A percentile compares a stretch with the other conserved stretches of the same genome.
Evolutionary conservation across 805 yeast genomes (phyloP).

Genomic region (Wickerhamiella kazuoi): DNA sequence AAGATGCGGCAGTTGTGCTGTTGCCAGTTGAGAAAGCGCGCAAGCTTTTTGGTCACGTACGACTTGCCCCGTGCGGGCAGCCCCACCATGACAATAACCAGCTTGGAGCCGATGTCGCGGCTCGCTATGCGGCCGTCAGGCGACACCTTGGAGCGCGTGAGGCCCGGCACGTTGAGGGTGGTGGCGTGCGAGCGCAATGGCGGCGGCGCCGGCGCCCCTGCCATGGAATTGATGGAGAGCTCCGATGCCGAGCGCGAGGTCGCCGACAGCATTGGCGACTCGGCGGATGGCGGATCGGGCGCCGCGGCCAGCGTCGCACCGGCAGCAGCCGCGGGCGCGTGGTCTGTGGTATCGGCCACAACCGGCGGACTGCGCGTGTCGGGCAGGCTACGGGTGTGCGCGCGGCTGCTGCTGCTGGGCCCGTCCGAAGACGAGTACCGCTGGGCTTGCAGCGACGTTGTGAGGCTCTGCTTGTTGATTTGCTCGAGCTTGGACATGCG

Average conservation of each 20-base stretch:
- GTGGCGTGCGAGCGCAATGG: constrained; percentile 34
- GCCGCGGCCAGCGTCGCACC: not conserved
- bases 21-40: constrained; percentile 82
- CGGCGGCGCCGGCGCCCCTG: not conserved
- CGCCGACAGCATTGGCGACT: constrained; percentile 10
- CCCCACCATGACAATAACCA: constrained; percentile 94
- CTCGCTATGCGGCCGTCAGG: constrained; percentile 38
- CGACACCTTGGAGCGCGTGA: constrained; percentile 59
- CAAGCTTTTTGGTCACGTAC: constrained; percentile 77
- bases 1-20: constrained; percentile 82
- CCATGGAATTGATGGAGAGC: constrained; percentile 1
- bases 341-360: not conserved
- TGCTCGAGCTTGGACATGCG: constrained; percentile 12
- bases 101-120: constrained; percentile 58
- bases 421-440: no score
- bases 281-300: constrained; percentile 12
- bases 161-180: constrained; percentile 82
- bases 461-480: constrained; percentile 11
- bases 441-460: constrained; percentile 6
- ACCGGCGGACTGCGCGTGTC: no score
- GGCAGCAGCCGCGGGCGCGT: not conserved
- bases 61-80: constrained; percentile 88
- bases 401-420: no score
- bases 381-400: no score
- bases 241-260: constrained; percentile 2